Evolutionary conservation across 352 stramenopile species (phyloP).

Genomic region (Synura sp.): DNA sequence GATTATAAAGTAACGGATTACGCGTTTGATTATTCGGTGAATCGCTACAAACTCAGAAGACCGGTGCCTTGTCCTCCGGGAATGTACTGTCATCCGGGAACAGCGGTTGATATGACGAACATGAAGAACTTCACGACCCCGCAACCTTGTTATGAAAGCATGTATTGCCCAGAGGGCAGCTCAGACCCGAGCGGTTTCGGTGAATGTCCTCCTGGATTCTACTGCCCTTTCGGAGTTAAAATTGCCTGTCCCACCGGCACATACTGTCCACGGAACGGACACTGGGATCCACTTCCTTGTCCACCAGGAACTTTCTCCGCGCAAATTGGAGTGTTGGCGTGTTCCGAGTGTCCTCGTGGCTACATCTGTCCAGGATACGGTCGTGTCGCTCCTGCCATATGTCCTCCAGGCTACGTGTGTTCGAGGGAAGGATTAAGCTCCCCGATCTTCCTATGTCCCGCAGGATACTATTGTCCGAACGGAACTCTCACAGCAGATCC

Average conservation of each 20-base stretch:
- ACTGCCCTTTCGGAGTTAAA: constrained; percentile 77
- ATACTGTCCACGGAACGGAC: constrained; percentile 75
- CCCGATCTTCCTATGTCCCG: constrained; percentile 84
- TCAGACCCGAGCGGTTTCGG: constrained; percentile 68
- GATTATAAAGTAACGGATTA: constrained; percentile 68
- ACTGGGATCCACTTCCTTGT: constrained; percentile 76
- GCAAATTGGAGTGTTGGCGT: constrained; percentile 79
- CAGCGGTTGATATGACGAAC: constrained; percentile 60
- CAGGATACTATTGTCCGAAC: constrained; percentile 88
- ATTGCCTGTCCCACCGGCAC: constrained; percentile 80
- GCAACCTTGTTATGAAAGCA: constrained; percentile 68
- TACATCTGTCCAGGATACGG: constrained; percentile 89
- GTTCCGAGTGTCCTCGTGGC: constrained; percentile 74
- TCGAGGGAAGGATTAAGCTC: constrained; percentile 67
- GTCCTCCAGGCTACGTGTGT: constrained; percentile 83
- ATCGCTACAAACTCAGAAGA: constrained; percentile 65
- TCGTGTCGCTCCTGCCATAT: constrained; percentile 78
- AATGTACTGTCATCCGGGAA: constrained; percentile 78
- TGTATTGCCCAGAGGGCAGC: constrained; percentile 84
- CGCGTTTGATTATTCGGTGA: constrained; percentile 60
- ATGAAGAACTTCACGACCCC: constrained; percentile 79
- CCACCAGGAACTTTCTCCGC: constrained; percentile 83
- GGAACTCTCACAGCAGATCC: constrained; percentile 86
- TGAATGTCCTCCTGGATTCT: constrained; percentile 75
- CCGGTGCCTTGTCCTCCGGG: constrained; percentile 75